phyloP scores from a whole-genome alignment of 2,329 filamentous ascomycete species.

The Didymella sp. region DNA sequence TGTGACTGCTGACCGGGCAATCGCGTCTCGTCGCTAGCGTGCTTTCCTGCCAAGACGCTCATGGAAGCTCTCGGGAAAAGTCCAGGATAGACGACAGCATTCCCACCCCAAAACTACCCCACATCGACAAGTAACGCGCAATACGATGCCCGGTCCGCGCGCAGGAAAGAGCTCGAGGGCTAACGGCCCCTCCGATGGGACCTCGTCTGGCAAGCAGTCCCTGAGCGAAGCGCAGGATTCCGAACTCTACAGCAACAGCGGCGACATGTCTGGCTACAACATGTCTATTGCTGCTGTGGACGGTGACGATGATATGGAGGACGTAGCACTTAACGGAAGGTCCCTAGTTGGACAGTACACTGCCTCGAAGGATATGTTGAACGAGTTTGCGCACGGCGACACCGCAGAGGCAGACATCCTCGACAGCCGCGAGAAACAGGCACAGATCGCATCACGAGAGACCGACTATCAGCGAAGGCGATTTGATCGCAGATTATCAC shows the following conservation, averaged over 20 bases:
- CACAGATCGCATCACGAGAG: constrained; percentile 89
- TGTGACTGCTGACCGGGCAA: background rate
- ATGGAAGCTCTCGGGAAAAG: constrained; percentile 18
- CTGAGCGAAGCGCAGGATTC: constrained; percentile 89
- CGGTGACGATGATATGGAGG: constrained; percentile 79
- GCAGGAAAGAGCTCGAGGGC: constrained; percentile 76
- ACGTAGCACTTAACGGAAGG: constrained; percentile 69
- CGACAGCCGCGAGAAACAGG: constrained; percentile 84
- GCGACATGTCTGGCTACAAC: constrained; percentile 86
- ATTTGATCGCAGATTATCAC: constrained; percentile 83
- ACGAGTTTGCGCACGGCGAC: constrained; percentile 89
- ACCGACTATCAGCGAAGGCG: constrained; percentile 97
- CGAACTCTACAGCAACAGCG: constrained; percentile 77
- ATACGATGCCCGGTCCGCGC: constrained; percentile 46
- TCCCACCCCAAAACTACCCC: constrained; percentile 8
- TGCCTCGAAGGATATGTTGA: constrained; percentile 87
- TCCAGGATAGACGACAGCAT: constrained; percentile 8
- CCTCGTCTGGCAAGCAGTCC: constrained; percentile 87
- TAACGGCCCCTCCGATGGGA: constrained; percentile 78
- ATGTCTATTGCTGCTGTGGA: constrained; percentile 83
- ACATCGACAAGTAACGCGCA: constrained; percentile 30
- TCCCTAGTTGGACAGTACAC: constrained; percentile 95
- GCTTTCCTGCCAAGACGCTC: constrained; percentile 18
- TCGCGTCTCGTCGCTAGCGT: constrained; percentile 11
- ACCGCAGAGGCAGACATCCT: constrained; percentile 93